A percentile compares a stretch with the other conserved stretches of the same genome.
Conservation (phyloP, 2,329 filamentous ascomycete species). For the Fragosphaeria purpurea region DNA sequence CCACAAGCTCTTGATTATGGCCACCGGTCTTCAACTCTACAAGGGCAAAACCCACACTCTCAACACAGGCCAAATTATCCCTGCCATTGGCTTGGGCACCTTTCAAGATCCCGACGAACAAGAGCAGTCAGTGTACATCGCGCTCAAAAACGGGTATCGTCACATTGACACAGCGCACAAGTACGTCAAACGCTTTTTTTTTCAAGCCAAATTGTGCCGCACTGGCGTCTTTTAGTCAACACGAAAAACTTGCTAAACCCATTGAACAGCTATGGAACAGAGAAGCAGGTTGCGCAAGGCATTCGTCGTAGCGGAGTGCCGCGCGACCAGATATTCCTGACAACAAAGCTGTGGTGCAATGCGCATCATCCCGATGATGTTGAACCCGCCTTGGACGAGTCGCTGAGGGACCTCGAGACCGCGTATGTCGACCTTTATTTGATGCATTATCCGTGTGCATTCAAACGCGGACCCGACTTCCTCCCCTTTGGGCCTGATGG, state of each 20-base stretch:
- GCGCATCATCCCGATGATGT: slow-evolving; percentile 34
- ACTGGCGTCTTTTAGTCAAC: too few relatives aligned
- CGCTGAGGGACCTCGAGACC: slow-evolving; percentile 30
- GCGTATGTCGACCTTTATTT: slow-evolving; percentile 9
- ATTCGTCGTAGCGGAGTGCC: slow-evolving; percentile 8
- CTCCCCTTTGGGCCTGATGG: slow-evolving; percentile 43
- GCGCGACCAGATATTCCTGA: slow-evolving; percentile 8
- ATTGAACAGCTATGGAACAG: too few relatives aligned
- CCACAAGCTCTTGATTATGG: too few relatives aligned
- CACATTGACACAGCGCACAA: slow-evolving; percentile 23
- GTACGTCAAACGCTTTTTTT: slow-evolving; percentile 2
- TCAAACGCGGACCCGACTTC: slow-evolving; percentile 35
- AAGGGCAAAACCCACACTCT: slow-evolving; percentile 11
- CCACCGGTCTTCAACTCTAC: too few relatives aligned
- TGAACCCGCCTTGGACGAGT: slow-evolving; percentile 16
- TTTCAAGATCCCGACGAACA: slow-evolving; percentile 24
- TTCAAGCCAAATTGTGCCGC: too few relatives aligned
- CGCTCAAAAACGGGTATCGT: slow-evolving; percentile 31
- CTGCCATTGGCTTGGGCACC: slow-evolving; percentile 30
- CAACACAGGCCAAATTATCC: slow-evolving; percentile 30
- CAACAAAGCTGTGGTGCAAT: slow-evolving; percentile 9
- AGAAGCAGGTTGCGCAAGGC: slow-evolving; percentile 6
- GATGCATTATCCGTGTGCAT: slow-evolving; percentile 9
- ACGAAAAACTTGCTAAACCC: too few relatives aligned
- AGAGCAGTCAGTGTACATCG: slow-evolving; percentile 37